Evolutionary conservation across 2,329 filamentous ascomycete species (phyloP).

Genomic region (Xylaria digitata): DNA sequence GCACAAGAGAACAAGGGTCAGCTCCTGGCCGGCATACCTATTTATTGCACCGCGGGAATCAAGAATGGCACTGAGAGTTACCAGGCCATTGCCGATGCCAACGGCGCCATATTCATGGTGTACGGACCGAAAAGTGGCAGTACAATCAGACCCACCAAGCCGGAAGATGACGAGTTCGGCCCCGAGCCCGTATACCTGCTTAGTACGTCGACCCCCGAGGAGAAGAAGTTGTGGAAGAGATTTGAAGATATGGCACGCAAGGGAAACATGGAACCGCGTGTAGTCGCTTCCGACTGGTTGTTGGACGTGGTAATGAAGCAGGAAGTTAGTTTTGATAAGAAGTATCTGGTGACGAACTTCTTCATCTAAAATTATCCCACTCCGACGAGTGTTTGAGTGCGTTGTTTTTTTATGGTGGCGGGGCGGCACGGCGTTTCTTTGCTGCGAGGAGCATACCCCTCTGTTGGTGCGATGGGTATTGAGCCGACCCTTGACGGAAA

Average conservation of each 20-base stretch:
- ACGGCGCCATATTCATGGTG: slow-evolving; percentile 83
- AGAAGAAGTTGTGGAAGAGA: slow-evolving; percentile 79
- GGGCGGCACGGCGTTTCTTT: slow-evolving; percentile 36
- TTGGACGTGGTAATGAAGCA: slow-evolving; percentile 91
- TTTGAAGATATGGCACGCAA: slow-evolving; percentile 84
- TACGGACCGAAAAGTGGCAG: slow-evolving; percentile 80
- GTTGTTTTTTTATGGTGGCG: slow-evolving; percentile 19
- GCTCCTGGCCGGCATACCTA: slow-evolving; percentile 78
- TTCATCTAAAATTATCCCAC: slow-evolving; percentile 46
- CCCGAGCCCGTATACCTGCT: slow-evolving; percentile 86
- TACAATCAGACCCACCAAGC: slow-evolving; percentile 71
- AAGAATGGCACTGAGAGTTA: slow-evolving; percentile 86
- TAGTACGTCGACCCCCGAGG: slow-evolving; percentile 72
- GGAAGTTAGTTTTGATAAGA: slow-evolving; percentile 74
- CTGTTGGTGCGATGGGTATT: slow-evolving; percentile 1
- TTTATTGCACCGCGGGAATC: slow-evolving; percentile 87
- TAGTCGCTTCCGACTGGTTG: slow-evolving; percentile 90
- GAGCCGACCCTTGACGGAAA: slow-evolving; percentile 22
- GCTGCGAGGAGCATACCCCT: slow-evolving; percentile 10
- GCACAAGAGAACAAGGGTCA: slow-evolving; percentile 81
- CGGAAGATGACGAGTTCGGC: slow-evolving; percentile 69
- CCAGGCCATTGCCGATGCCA: slow-evolving; percentile 85
- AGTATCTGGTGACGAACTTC: slow-evolving; percentile 66
- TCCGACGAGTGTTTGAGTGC: neutral
- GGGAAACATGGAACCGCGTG: slow-evolving; percentile 81